Evolutionary conservation across 2,329 filamentous ascomycete species (phyloP).

Genomic region (Fusarium graminum): DNA sequence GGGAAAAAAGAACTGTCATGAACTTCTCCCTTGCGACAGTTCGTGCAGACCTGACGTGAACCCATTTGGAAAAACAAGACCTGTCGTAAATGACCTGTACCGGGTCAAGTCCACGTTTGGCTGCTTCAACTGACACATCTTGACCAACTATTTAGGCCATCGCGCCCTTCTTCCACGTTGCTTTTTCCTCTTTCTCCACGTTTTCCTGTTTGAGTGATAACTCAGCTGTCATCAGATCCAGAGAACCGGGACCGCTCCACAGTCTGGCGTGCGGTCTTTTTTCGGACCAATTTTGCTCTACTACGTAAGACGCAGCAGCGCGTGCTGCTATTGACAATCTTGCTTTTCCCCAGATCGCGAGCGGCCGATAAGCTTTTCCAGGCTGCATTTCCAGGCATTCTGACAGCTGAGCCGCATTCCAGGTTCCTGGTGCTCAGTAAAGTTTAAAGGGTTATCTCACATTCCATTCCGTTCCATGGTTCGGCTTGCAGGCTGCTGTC

Average conservation of each 20-base stretch:
- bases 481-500: background rate
- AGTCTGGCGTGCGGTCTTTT: background rate
- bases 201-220: slow-evolving; percentile 12
- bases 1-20: background rate
- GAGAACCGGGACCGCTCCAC: background rate
- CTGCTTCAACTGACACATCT: background rate
- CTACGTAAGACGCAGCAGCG: background rate
- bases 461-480: slow-evolving; percentile 11
- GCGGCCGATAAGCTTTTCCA: slow-evolving; percentile 2
- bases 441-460: background rate
- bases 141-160: background rate
- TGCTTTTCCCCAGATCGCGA: slow-evolving; percentile 24
- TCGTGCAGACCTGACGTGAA: slow-evolving; percentile 1
- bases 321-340: background rate
- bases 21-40: slow-evolving; percentile 13
- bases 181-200: slow-evolving; percentile 10
- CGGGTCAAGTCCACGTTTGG: background rate
- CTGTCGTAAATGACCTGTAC: slow-evolving; percentile 14
- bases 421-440: background rate
- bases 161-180: slow-evolving; percentile 1
- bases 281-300: slow-evolving; percentile 25
- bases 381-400: background rate
- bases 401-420: slow-evolving; percentile 24
- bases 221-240: slow-evolving; percentile 18
- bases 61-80: background rate